A percentile compares a stretch with the other conserved stretches of the same genome.
Evolutionary conservation across 192 early-diverging fungal species (phyloP).

Genomic region (Podila verticillata): DNA sequence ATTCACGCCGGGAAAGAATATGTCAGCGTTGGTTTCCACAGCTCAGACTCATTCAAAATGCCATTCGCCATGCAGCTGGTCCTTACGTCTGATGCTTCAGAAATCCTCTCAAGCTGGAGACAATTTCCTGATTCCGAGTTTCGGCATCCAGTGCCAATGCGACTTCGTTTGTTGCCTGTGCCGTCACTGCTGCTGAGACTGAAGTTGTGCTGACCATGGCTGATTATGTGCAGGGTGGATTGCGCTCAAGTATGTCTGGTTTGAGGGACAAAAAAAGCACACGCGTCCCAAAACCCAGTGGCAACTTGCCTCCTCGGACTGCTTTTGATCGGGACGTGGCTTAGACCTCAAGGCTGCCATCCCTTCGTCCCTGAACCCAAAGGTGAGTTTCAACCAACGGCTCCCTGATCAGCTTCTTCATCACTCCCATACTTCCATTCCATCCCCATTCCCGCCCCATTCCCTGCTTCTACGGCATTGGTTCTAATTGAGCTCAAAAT

Average conservation of each 20-base stretch:
- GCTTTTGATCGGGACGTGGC: neutral
- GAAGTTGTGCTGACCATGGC: slow-evolving; percentile 31
- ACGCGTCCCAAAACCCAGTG: neutral
- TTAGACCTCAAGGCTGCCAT: neutral
- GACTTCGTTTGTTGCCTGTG: neutral
- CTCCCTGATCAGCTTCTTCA: neutral
- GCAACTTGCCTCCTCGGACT: neutral
- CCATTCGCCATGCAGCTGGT: neutral
- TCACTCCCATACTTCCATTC: neutral
- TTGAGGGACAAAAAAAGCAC: neutral
- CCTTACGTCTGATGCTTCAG: slow-evolving; percentile 46
- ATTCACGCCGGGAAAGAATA: neutral
- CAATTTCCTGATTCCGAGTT: slow-evolving; percentile 42
- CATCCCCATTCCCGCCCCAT: neutral
- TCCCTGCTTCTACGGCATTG: neutral
- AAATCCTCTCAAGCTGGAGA: slow-evolving; percentile 30
- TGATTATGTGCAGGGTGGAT: neutral
- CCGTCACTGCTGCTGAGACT: neutral
- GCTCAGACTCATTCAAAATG: neutral
- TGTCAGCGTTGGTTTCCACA: neutral
- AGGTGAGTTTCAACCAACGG: neutral
- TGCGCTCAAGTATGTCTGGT: neutral
- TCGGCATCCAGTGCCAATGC: slow-evolving; percentile 24
- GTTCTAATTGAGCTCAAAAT: neutral
- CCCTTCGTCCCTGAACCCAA: neutral